Percentiles rank a stretch among this genome's conserved stretches.
These are phyloP conservation scores for Quercus gilva DNA, from an alignment of 306 rosid genomes.

Conservation along the genomic window DNA sequence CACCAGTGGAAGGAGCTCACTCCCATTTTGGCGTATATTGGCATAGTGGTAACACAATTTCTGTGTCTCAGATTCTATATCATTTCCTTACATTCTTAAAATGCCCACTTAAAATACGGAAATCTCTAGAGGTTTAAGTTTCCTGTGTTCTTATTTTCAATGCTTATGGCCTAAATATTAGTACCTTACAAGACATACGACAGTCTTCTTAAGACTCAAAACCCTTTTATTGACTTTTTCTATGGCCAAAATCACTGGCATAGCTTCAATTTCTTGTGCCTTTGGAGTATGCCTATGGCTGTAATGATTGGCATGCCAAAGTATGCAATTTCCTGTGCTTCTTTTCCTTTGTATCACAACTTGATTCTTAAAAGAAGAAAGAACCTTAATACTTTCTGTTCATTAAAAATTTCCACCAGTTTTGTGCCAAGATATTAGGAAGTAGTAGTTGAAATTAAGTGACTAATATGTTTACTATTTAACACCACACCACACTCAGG, in stretches of 20 bases:
- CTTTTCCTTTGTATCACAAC: too few relatives aligned
- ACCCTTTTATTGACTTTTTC: not conserved
- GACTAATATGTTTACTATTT: not conserved
- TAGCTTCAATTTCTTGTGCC: not conserved
- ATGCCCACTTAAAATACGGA: not conserved
- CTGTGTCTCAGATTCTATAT: not conserved
- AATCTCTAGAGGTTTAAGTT: too few relatives aligned
- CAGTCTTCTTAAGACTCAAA: not conserved
- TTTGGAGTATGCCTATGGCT: too few relatives aligned
- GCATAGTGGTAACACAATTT: slow-evolving; percentile 62
- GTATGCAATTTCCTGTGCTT: too few relatives aligned
- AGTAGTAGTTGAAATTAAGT: not conserved
- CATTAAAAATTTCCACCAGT: not conserved
- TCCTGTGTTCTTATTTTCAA: too few relatives aligned
- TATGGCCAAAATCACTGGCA: not conserved
- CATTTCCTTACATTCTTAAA: not conserved
- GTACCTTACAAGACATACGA: too few relatives aligned
- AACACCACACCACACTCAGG: slow-evolving; percentile 32
- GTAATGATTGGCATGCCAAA: too few relatives aligned
- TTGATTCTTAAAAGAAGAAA: not conserved
- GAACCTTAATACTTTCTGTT: not conserved
- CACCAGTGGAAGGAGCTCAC: slow-evolving; percentile 48
- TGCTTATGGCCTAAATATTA: not conserved
- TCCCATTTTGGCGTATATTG: slow-evolving; percentile 60
- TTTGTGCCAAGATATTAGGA: not conserved